Percentiles rank a stretch among this genome's conserved stretches.
Evolutionary conservation across 2,329 filamentous ascomycete species (phyloP).

Genomic region (Lecanosticta acicola): DNA sequence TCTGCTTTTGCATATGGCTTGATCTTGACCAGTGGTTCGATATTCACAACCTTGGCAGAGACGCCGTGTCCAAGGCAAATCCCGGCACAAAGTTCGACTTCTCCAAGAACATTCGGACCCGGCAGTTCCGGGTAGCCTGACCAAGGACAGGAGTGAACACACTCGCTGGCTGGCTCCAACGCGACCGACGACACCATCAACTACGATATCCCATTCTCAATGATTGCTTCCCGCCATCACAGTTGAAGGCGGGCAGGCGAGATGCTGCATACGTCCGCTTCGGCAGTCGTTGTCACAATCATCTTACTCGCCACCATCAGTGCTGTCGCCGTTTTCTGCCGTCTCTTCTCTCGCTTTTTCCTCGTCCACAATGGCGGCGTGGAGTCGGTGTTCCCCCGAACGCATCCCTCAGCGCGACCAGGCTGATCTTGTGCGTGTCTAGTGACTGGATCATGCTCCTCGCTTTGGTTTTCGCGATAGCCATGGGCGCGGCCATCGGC

Average conservation of each 20-base stretch:
- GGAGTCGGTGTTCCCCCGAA: constrained; percentile 1
- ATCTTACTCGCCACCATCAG: constrained; percentile 1
- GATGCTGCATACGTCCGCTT: constrained; percentile 1
- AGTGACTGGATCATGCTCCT: constrained; percentile 6
- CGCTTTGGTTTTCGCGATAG: constrained; percentile 3
- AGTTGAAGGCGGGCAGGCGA: background rate
- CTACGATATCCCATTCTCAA: background rate
- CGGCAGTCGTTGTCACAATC: constrained; percentile 1
- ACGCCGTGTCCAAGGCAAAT: background rate
- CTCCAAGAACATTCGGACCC: background rate
- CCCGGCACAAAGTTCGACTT: background rate
- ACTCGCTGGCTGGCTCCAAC: background rate
- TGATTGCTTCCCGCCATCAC: background rate
- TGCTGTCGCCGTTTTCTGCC: constrained; percentile 2
- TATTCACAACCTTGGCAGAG: background rate
- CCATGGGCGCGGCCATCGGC: constrained; percentile 2
- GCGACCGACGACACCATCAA: background rate
- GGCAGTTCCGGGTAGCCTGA: background rate
- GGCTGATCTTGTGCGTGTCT: background rate
- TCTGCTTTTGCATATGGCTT: too few relatives aligned
- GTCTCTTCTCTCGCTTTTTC: constrained; percentile 2
- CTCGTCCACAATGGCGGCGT: constrained; percentile 5
- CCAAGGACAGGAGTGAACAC: background rate
- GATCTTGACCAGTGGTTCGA: too few relatives aligned
- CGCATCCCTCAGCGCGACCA: background rate